Conservation (phyloP, 768 basidiomycete genomes). For the button mushroom (Agaricus bisporus) region DNA sequence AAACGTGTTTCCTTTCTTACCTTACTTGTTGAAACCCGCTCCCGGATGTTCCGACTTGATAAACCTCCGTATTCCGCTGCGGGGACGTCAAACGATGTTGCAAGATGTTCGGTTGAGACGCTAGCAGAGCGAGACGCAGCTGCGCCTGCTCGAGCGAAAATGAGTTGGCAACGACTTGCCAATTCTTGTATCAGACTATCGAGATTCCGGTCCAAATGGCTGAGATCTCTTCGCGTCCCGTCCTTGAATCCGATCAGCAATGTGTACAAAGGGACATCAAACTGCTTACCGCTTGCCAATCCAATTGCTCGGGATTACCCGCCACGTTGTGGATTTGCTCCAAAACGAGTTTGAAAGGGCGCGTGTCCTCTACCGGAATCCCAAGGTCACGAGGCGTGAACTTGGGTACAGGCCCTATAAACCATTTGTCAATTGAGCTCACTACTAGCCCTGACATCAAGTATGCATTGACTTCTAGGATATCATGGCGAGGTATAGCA, state of each 20-base stretch:
- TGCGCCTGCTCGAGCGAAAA: conserved; percentile 58
- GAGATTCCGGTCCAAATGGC: conserved; percentile 62
- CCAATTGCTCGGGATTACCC: conserved; percentile 37
- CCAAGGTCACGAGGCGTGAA: conserved; percentile 47
- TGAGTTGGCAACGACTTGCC: conserved; percentile 49
- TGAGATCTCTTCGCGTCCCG: conserved; percentile 42
- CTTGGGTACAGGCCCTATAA: conserved; percentile 54
- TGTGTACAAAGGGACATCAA: conserved; percentile 19
- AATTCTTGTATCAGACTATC: conserved; percentile 59
- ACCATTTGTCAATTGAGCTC: conserved; percentile 77
- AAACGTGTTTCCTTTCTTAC: conserved; percentile 24
- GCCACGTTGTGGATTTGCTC: conserved; percentile 43
- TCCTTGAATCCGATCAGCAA: conserved; percentile 30
- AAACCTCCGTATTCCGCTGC: conserved; percentile 3
- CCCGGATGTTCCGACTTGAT: conserved; percentile 27
- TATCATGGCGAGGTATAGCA: conserved; percentile 53
- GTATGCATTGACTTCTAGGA: conserved; percentile 77
- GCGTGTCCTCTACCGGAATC: conserved; percentile 28
- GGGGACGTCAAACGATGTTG: not conserved
- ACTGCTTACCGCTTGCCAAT: conserved; percentile 48
- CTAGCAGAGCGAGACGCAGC: conserved; percentile 59
- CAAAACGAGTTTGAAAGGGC: conserved; percentile 34
- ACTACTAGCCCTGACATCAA: conserved; percentile 62
- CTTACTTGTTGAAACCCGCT: conserved; percentile 51
- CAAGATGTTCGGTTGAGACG: conserved; percentile 7